Base-by-base conservation (phyloP, 495 filamentous ascomycete genomes). In the Trichoderma reesei region DNA sequence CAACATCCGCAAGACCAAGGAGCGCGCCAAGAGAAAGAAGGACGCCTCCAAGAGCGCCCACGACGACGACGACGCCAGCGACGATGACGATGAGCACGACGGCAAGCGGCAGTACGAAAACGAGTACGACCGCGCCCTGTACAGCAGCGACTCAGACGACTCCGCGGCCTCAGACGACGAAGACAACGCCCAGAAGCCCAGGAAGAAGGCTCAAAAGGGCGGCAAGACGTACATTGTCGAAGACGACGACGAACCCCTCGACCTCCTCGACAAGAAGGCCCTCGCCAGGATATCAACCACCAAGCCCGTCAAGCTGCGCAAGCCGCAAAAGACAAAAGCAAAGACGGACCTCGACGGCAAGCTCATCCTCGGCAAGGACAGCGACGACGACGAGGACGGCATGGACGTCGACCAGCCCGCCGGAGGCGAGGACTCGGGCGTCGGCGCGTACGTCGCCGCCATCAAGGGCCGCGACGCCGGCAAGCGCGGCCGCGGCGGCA, bases 101-200 rank as follows among this genome's bases (percentile, higher is more conserved):
- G 67, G 76, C 56, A 80, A 78, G 67, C 75, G 79, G 63, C 82
- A 82, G 60, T 92, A 93, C 74, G 88, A 90, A 75, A 92, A 87
- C 76, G 94, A 95, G 72, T 98, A 92, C 72, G 94, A 98, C 74
- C 89, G 96, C 75, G 90, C 93, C 6, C 82, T 98, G 31, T 96
- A 98, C 69, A 93, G 92, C 71, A 92, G 88, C 62, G 90, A 89
- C 59, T 75, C 75, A 42, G 80, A 79, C 38, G 86, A 86, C 1
- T 81, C 79, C 16, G 80, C 78, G 41, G 86, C 86, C 1, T 82
- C 79, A 14, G 82, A 83, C 34, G 82, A 82, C 68, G 87, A 84
- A 37, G 51, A 10, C 18, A 88, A 88, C 64, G 80, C 82, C 65
- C 81, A 76, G 41, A 34, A 8, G 20, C 61, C 31, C 11, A 83